Evolutionary conservation across 805 yeast genomes (phyloP), one percentile per base, ranked within the genome.

Genomic region (Metschnikowia amazonensis): DNA sequence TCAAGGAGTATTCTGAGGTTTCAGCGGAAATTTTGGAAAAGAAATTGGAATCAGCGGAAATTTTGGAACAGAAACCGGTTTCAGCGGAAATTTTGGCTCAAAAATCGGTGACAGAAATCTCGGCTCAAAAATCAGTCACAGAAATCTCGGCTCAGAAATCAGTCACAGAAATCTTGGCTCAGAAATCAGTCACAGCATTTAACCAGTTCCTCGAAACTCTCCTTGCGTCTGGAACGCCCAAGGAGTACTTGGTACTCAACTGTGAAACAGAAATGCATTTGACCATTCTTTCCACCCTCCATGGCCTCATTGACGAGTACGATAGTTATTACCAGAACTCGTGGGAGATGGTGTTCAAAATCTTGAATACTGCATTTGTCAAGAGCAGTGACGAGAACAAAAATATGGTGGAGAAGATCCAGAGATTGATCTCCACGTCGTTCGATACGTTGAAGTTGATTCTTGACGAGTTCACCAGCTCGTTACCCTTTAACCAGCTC

Each of bases 371-470:
- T 4, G 85, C 89, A 0, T 86, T 86, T 57, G 68, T 65, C 16
- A 34, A 45, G 37, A 41, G 49, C 11, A 43, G 38, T 3, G 46
- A 38, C 29, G 54, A 56, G 11, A 65, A 64, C 37, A 49, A 52
- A 43, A 65, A 72, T 2, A 64, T 77, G 21, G 60, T 59, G 16
- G 81, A 78, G 14, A 80, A 80, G 47, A 66, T 77, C 21, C 64
- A 67, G 18, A 72, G 74, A 4, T 72, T 88, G 31, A 69, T 79
- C 49, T 80, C 79, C 51, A 77, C 84, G 0, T 81, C 96, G 0
- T 94, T 89, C 66, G 90, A 83, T 45, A 85, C 94, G 0, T 71
- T 92, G 51, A 90, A 88, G 59, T 74, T 90, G 43, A 81, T 92
- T 17, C 74, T 95, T 49, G 95, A 89, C 58, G 97, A 92, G 59